Evolutionary conservation across 2,329 filamentous ascomycete species (phyloP).

Genomic region (Hypoxylon sp.): DNA sequence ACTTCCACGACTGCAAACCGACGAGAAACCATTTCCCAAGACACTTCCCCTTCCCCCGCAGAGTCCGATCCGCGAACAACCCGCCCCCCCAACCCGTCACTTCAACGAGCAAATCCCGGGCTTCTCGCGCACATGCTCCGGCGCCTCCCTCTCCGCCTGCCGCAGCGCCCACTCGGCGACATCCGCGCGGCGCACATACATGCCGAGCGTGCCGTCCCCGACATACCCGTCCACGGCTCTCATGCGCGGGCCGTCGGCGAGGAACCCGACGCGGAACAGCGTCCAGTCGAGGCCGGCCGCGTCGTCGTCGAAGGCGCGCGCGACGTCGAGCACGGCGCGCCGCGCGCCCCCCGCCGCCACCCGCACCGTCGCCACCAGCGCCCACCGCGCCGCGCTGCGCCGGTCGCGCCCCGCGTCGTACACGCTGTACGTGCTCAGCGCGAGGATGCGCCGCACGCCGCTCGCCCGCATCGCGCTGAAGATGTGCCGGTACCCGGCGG

Average conservation of each 20-base stretch:
- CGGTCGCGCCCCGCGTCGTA: slow-evolving; percentile 11
- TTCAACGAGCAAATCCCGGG: slow-evolving; percentile 7
- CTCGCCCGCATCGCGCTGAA: slow-evolving; percentile 5
- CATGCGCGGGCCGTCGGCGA: slow-evolving; percentile 3
- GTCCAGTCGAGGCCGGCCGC: slow-evolving; percentile 19
- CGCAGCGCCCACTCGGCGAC: slow-evolving; percentile 20
- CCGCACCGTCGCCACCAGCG: slow-evolving; percentile 10
- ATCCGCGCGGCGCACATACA: slow-evolving; percentile 12
- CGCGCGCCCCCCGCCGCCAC: slow-evolving; percentile 1
- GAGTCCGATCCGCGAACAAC: no score
- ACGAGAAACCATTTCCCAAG: no score
- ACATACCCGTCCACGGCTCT: slow-evolving; percentile 13
- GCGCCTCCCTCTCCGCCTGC: slow-evolving; percentile 5
- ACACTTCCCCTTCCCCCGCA: no score
- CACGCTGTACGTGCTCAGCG: slow-evolving; percentile 16
- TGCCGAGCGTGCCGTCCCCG: slow-evolving; percentile 14
- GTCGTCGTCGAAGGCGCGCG: slow-evolving; percentile 10
- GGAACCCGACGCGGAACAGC: slow-evolving; percentile 19
- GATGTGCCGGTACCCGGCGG: background rate
- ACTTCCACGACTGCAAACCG: no score
- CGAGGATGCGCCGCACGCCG: slow-evolving; percentile 19
- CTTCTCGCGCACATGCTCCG: slow-evolving; percentile 1
- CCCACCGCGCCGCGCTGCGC: slow-evolving; percentile 2
- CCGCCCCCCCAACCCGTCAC: no score
- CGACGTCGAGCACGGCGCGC: slow-evolving; percentile 5